These are phyloP conservation scores for Crithidia brevicula DNA, from an alignment of 208 protist genomes.

Conservation along the genomic window DNA sequence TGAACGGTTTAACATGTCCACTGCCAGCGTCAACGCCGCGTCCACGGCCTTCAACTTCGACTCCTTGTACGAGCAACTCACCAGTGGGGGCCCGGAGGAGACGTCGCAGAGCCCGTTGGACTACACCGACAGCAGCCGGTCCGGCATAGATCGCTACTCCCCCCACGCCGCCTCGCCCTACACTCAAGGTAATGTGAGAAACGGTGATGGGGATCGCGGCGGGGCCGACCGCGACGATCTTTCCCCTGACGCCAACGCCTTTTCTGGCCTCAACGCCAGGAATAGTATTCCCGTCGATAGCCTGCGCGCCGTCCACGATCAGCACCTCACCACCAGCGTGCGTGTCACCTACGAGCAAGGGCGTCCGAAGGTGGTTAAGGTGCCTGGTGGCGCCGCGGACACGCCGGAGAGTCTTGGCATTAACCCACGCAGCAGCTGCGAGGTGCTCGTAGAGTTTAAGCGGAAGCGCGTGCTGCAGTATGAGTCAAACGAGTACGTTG, in stretches of 20 bases:
- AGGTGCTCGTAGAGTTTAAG: constrained; percentile 93
- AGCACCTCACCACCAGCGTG: constrained; percentile 71
- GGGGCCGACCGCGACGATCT: background rate
- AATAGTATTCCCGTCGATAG: constrained; percentile 95
- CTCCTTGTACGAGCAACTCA: constrained; percentile 57
- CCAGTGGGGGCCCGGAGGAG: constrained; percentile 29
- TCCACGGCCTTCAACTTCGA: constrained; percentile 45
- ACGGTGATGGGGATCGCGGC: background rate
- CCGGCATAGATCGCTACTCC: background rate
- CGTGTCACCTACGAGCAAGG: constrained; percentile 63
- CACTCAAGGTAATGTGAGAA: constrained; percentile 2
- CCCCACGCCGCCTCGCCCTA: background rate
- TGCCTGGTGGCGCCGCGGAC: constrained; percentile 44
- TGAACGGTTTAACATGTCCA: constrained; percentile 41
- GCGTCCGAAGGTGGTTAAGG: constrained; percentile 51
- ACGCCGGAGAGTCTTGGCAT: constrained; percentile 63
- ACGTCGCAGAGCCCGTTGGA: constrained; percentile 23
- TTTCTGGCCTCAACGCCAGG: constrained; percentile 19
- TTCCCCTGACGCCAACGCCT: constrained; percentile 21
- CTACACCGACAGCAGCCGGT: constrained; percentile 16
- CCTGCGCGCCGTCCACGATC: constrained; percentile 93
- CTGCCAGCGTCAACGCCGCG: constrained; percentile 6
- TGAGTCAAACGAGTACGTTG: constrained; percentile 73
- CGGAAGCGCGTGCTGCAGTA: constrained; percentile 86
- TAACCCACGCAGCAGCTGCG: constrained; percentile 49